These are phyloP conservation scores for Cladosporium austrohemisphaericum DNA, from an alignment of 2,329 filamentous ascomycete genomes.

Conservation along the genomic window DNA sequence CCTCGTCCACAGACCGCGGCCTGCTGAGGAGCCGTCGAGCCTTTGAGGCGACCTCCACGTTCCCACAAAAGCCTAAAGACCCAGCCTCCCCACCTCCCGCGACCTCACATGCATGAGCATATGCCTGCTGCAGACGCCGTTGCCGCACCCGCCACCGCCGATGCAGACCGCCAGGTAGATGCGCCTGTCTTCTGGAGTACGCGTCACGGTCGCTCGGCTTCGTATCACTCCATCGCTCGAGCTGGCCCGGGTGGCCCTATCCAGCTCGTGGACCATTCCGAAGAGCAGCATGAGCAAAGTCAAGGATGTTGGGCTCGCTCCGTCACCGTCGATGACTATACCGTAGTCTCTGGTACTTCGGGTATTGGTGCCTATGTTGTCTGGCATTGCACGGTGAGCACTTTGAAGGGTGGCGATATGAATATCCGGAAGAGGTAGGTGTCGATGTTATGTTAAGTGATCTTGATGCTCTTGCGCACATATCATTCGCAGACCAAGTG, in stretches of 20 bases:
- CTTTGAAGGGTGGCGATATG: slow-evolving; percentile 57
- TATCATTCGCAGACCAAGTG: too few relatives aligned
- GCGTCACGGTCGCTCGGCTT: slow-evolving; percentile 36
- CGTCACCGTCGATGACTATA: slow-evolving; percentile 60
- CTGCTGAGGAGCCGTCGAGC: too few relatives aligned
- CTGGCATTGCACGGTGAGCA: slow-evolving; percentile 87
- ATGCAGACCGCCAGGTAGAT: slow-evolving; percentile 5
- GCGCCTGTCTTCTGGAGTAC: slow-evolving; percentile 47
- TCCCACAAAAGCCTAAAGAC: too few relatives aligned
- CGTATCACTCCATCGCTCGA: slow-evolving; percentile 35
- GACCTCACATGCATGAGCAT: neutral
- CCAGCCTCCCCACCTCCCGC: neutral
- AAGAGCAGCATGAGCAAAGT: slow-evolving; percentile 54
- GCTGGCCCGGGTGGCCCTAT: slow-evolving; percentile 47
- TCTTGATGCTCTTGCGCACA: too few relatives aligned
- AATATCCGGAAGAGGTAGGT: slow-evolving; percentile 49
- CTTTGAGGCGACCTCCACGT: too few relatives aligned
- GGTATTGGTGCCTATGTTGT: slow-evolving; percentile 86
- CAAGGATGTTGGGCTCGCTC: slow-evolving; percentile 60
- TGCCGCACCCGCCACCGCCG: neutral
- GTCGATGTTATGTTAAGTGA: neutral
- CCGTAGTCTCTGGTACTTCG: slow-evolving; percentile 56
- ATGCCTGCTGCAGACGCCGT: neutral
- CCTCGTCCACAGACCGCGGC: too few relatives aligned
- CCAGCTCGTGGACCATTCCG: slow-evolving; percentile 61